Evolutionary conservation across 2,329 filamentous ascomycete species (phyloP).

Genomic region (Periconia sp.): DNA sequence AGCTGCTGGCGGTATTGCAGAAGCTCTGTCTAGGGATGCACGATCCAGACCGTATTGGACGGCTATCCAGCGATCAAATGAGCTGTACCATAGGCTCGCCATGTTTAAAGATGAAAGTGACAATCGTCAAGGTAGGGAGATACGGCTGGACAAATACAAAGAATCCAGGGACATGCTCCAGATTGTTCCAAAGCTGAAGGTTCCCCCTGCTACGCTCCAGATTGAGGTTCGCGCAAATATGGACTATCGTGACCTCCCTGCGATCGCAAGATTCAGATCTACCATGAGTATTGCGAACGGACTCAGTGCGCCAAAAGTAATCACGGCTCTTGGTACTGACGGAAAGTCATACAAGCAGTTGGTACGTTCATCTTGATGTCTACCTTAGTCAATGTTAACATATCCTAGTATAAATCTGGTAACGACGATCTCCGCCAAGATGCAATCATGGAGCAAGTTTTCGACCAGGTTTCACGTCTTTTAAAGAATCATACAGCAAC

Average conservation of each 20-base stretch:
- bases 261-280: constrained; percentile 73
- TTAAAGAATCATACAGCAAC: constrained; percentile 86
- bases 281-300: constrained; percentile 86
- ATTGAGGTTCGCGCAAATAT: constrained; percentile 75
- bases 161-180: constrained; percentile 69
- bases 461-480: constrained; percentile 90
- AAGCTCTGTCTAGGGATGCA: constrained; percentile 62
- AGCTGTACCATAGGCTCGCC: constrained; percentile 67
- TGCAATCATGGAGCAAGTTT: constrained; percentile 99
- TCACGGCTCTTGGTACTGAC: constrained; percentile 79
- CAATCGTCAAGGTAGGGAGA: constrained; percentile 71
- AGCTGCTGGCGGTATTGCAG: constrained; percentile 73
- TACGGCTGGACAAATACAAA: constrained; percentile 67
- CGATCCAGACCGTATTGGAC: constrained; percentile 67
- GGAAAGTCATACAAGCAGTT: constrained; percentile 85
- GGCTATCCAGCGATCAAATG: constrained; percentile 75
- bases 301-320: constrained; percentile 90
- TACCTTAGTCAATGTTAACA: neutral
- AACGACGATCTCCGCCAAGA: constrained; percentile 97
- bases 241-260: constrained; percentile 78
- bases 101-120: constrained; percentile 67
- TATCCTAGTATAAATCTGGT: constrained; percentile 81
- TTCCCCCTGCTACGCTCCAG: constrained; percentile 90
- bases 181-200: constrained; percentile 67
- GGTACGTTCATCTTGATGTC: constrained; percentile 50